Percentiles rank a stretch among this genome's conserved stretches.
Evolutionary conservation across 176 grass and related monocot genomes (phyloP).

Genomic region (Avena insularis): DNA sequence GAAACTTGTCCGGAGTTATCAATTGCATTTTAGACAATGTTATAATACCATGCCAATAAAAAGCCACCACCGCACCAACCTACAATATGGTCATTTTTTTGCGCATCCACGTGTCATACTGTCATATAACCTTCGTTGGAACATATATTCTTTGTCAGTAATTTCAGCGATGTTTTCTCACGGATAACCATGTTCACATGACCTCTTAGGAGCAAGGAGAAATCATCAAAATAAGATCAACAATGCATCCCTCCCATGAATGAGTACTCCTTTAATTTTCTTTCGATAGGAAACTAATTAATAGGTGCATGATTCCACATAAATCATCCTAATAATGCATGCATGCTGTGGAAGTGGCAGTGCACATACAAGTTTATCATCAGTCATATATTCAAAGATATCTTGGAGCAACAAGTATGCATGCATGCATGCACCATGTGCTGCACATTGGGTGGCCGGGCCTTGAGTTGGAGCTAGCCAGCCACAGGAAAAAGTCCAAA

Average conservation of each 20-base stretch:
- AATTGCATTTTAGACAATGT: constrained; percentile 30
- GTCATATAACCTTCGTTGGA: not conserved
- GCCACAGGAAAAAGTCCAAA: constrained; percentile 44
- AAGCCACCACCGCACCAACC: not conserved
- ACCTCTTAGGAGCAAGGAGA: not conserved
- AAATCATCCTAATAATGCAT: not conserved
- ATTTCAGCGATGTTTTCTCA: not conserved
- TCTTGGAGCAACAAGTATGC: constrained; percentile 37
- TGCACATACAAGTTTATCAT: constrained; percentile 36
- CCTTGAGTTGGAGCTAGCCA: constrained; percentile 33
- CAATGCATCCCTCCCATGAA: not conserved
- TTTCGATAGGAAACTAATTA: not conserved
- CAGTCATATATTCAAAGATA: constrained; percentile 44
- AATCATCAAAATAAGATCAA: not conserved
- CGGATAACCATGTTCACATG: not conserved
- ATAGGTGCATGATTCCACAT: not conserved
- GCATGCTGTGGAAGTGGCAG: constrained; percentile 40
- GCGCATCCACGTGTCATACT: not conserved
- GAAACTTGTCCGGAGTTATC: constrained; percentile 6
- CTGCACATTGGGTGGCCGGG: constrained; percentile 48
- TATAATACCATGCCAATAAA: not conserved
- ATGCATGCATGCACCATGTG: constrained; percentile 49
- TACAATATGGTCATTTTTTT: not conserved
- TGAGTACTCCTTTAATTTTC: not conserved
- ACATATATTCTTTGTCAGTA: not conserved